Conservation (phyloP, 176 grass and related monocot genomes). For the Raddia guianensis region DNA sequence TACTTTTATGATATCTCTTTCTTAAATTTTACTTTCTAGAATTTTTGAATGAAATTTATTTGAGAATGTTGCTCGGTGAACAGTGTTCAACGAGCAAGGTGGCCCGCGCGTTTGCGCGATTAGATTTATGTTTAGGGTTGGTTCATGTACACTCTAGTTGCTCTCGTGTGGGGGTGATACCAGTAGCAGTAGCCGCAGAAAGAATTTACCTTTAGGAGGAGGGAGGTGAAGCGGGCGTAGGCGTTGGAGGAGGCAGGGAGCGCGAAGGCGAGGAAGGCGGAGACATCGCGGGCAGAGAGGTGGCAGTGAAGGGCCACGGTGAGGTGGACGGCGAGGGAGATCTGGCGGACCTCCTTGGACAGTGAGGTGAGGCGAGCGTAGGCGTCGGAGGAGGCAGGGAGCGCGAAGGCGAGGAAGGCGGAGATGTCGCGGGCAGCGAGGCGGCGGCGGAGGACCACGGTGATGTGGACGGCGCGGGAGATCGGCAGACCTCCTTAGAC, state of each 20-base stretch:
- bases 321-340: constrained; percentile 76
- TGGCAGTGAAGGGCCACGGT: constrained; percentile 71
- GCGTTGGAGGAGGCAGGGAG: constrained; percentile 59
- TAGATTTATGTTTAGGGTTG: too few relatives aligned
- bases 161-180: neutral
- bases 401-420: too few relatives aligned
- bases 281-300: constrained; percentile 49
- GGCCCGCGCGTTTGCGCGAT: too few relatives aligned
- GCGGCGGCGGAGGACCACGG: too few relatives aligned
- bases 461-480: too few relatives aligned
- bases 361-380: neutral
- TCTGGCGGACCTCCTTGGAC: constrained; percentile 77
- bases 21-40: too few relatives aligned
- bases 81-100: too few relatives aligned
- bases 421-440: too few relatives aligned
- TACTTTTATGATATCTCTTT: constrained; percentile 40
- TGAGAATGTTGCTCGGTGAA: too few relatives aligned
- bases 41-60: too few relatives aligned
- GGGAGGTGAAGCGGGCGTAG: constrained; percentile 60
- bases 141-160: neutral
- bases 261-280: constrained; percentile 58
- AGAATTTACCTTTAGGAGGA: constrained; percentile 53
- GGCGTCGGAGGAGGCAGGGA: too few relatives aligned
- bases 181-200: neutral
- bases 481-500: too few relatives aligned